phyloP scores from a whole-genome alignment of 2,329 filamentous ascomycete genomes.

The Knufia petricola region DNA sequence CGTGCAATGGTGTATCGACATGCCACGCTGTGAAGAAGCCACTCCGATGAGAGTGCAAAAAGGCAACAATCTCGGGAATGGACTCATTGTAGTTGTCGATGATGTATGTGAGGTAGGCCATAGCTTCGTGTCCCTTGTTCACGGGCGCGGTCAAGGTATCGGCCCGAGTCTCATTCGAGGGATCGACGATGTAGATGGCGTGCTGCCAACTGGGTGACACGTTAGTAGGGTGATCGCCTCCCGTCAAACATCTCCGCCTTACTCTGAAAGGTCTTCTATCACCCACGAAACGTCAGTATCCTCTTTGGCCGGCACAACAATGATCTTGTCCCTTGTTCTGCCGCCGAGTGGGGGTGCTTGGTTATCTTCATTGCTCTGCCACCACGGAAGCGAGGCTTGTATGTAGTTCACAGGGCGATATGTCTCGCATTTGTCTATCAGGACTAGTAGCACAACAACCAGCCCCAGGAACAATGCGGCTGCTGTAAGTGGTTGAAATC shows the following conservation, averaged over 20 bases:
- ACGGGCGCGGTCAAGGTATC: slow-evolving; percentile 30
- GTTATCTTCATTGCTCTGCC: not conserved
- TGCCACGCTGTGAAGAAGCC: slow-evolving; percentile 37
- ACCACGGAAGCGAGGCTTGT: slow-evolving; percentile 9
- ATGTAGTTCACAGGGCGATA: slow-evolving; percentile 4
- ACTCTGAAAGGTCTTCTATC: slow-evolving; percentile 36
- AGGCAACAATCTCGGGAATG: slow-evolving; percentile 35
- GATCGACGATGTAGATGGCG: slow-evolving; percentile 31
- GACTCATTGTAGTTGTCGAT: slow-evolving; percentile 36
- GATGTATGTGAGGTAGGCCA: slow-evolving; percentile 40
- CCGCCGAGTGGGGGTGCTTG: not conserved
- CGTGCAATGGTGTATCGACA: slow-evolving; percentile 46
- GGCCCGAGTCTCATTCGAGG: not conserved
- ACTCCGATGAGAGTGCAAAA: slow-evolving; percentile 34
- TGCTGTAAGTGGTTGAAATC: slow-evolving; percentile 5
- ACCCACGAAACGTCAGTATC: slow-evolving; percentile 40
- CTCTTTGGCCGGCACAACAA: slow-evolving; percentile 37
- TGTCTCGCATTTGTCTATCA: slow-evolving; percentile 10
- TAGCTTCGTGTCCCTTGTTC: slow-evolving; percentile 40
- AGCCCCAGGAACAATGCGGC: not conserved
- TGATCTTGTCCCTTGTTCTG: slow-evolving; percentile 29
- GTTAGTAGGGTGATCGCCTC: not conserved
- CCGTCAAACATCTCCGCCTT: slow-evolving; percentile 11
- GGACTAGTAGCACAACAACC: slow-evolving; percentile 1
- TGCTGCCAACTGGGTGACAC: slow-evolving; percentile 33